Evolutionary conservation across 768 basidiomycete genomes (phyloP).

Genomic region (Mrakia gelida): DNA sequence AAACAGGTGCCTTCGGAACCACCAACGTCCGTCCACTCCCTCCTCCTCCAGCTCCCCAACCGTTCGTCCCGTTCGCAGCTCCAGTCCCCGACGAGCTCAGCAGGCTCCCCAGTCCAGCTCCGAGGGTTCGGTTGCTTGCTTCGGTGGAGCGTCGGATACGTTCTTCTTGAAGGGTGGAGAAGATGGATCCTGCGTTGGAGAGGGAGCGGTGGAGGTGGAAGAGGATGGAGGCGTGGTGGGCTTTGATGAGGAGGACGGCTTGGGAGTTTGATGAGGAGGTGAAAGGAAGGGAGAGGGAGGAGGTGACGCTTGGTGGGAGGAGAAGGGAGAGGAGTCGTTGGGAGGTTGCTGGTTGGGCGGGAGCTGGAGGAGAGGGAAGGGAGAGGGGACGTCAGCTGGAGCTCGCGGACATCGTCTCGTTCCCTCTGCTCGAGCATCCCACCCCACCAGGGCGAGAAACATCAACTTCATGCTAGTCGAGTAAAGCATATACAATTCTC

Average conservation of each 20-base stretch:
- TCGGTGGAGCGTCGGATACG: conserved; percentile 83
- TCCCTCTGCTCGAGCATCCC: neutral
- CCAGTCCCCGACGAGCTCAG: neutral
- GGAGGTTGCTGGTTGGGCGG: conserved; percentile 35
- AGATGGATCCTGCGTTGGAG: conserved; percentile 67
- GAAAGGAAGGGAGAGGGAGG: conserved; percentile 63
- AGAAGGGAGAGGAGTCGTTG: conserved; percentile 41
- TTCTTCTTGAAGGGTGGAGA: conserved; percentile 90
- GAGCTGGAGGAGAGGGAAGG: conserved; percentile 29
- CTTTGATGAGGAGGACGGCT: conserved; percentile 54
- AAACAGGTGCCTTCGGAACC: conserved; percentile 21
- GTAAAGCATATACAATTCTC: too few species aligned
- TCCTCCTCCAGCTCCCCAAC: neutral
- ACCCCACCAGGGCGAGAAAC: neutral
- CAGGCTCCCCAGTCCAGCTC: conserved; percentile 1
- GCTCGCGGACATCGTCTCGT: neutral
- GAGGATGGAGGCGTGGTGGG: conserved; percentile 86
- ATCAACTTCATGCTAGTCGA: too few species aligned
- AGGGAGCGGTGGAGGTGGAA: conserved; percentile 84
- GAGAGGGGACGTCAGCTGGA: conserved; percentile 15
- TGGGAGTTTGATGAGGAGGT: conserved; percentile 55
- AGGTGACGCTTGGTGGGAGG: conserved; percentile 59
- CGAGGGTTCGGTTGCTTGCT: conserved; percentile 1
- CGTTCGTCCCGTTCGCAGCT: neutral
- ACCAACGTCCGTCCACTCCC: neutral